Evolutionary conservation across 2,329 filamentous ascomycete species (phyloP), one percentile per base, ranked within the genome.

Genomic region (Coleophoma cylindrospora): DNA sequence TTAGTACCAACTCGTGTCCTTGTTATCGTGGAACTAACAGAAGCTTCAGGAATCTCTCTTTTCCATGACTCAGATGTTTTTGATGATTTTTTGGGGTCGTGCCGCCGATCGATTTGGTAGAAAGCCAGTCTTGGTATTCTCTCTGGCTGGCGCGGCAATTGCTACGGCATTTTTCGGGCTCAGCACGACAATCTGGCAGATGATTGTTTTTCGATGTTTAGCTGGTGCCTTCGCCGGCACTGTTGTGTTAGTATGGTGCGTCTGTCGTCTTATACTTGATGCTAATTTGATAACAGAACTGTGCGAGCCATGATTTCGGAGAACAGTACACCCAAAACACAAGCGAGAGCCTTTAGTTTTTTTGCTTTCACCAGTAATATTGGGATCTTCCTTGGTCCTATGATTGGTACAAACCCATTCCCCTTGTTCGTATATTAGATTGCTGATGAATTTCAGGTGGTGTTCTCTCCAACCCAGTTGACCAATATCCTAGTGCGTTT

Each of bases 241-340:
- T 7, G 75, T 88, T 44, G 80, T 92, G 48, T 86, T 37, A 50
- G 60, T 47, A 40, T 10, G 9, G 40, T 2, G 5, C 9, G 11
- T 27, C 12, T 0, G 27, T 5, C 8, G 21, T 36, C 3, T 15
- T 22, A 32, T 13, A 14, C 8, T 40, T 19, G 15, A 21, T n/a
- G 13, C n/a, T 12, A 33, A 19, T 40, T 14, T 14, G 9, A 27
- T 32, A 21, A 44, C n/a, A 64, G 62, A 1, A 65, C 87, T 6
- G 80, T 92, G 49, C 76, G 89, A 27, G 84, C 87, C 7, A 91
- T 92, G 85, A 74, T 92, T 32, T 79, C 80, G 15, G 89, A 94
- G 67, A 81, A 84, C 57, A 86, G 81, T 64, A 87, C 84, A 0
- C 69, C 77, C 5, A 75, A 79, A 54, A 91, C 84, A 0, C 87